Percentiles rank a stretch among this genome's conserved stretches.
These are phyloP conservation scores for Tillandsia leiboldiana DNA, from an alignment of 176 grass and related monocot genomes.

Conservation along the genomic window DNA sequence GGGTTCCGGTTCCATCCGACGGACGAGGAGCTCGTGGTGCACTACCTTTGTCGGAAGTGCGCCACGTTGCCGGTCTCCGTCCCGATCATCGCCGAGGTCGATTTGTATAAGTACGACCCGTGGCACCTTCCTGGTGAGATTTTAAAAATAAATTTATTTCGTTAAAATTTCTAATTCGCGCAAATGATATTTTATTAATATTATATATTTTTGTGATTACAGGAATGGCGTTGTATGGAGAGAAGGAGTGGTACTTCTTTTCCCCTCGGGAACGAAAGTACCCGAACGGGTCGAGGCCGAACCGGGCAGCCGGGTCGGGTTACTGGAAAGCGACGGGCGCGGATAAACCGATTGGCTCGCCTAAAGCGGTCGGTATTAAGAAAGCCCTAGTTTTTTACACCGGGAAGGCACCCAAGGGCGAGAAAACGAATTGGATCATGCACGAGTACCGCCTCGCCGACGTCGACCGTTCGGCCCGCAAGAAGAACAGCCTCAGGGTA, in stretches of 20 bases:
- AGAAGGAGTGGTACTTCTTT: conserved; percentile 93
- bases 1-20: conserved; percentile 13
- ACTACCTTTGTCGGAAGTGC: conserved; percentile 56
- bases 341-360: conserved; percentile 63
- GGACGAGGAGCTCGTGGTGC: conserved; percentile 23
- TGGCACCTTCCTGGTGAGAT: conserved; percentile 29
- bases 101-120: conserved; percentile 3
- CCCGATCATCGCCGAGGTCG: conserved; percentile 4
- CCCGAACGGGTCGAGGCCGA: conserved; percentile 72
- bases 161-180: no score
- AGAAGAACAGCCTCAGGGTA: conserved; percentile 67
- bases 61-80: conserved; percentile 28
- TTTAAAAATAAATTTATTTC: no score
- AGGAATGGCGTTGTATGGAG: conserved; percentile 63
- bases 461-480: conserved; percentile 60
- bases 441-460: conserved; percentile 94
- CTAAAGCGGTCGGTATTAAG: conserved; percentile 54
- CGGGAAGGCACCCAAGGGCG: conserved; percentile 75
- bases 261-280: conserved; percentile 75
- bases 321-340: conserved; percentile 88
- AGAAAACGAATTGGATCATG: conserved; percentile 99
- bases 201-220: not conserved
- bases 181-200: no score
- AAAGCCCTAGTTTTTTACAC: conserved; percentile 76
- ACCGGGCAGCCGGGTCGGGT: conserved; percentile 47